Base-by-base conservation (phyloP, 2,329 filamentous ascomycete genomes). In the Sclerotinia spermophila region DNA sequence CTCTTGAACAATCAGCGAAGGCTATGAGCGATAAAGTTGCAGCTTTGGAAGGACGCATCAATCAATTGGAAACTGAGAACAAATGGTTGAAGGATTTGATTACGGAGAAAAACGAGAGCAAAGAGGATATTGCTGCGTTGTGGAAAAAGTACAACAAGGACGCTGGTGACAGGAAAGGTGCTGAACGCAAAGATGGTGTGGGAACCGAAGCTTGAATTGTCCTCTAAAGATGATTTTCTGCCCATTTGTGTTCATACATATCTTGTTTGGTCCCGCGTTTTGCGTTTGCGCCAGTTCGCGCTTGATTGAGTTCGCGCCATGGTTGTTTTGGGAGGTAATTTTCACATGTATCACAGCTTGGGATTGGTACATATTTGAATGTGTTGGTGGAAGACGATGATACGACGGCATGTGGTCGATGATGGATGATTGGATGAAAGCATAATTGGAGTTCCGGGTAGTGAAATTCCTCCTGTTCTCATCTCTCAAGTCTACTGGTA, bases 11-110 rank as follows among this genome's bases (percentile, higher is more conserved):
- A 78, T 90, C 89, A 5, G 90, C 93, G 77, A 93, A 94, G 81
- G 93, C 96, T 75, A 92, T 95, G 82, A 88, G 88, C 40, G 92
- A 96, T 60, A 94, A 94, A 82, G 91, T 94, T 67, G 84, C 87
- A 27, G 84, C 84, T 27, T 85, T 97, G 10, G 92, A 96, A 81
- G 86, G 86, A 77, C 88, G 89, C 71, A 90, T 96, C 69, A 86
- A 87, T 71, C 90, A 93, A 77, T 86, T 95, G n/a, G 90, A 93
- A 82, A 91, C 90, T 76, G 91, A 94, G 82, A 94, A 94, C 82
- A 90, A 91, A 79, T 93, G 91, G 91, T 82, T 94, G 74, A 92
- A 92, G 84, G 90, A 91, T 79, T 84, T 94, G 51, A 87, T 95
- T 61, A 91, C 92, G 66, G 92, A 94, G 81, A 95, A 94, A 85